Base-by-base conservation (phyloP, 208 protist species). In the Acanthamoeba culbertsoni region DNA sequence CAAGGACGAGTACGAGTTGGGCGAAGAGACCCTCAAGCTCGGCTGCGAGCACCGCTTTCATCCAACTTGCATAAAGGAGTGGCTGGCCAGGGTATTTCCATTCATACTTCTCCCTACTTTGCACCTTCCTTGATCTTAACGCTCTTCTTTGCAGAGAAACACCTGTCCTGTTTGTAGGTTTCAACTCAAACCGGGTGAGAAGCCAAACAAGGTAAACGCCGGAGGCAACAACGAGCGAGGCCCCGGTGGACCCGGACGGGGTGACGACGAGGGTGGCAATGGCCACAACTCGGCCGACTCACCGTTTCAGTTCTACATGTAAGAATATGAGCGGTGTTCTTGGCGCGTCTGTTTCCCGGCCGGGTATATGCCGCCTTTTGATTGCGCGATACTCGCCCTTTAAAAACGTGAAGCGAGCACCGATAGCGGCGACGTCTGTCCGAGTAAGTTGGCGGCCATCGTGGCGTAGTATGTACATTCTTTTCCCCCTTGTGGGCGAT, bases 41-140 rank as follows among this genome's bases (percentile, higher is more conserved):
- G 20, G 8, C 31, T 89, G 79, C 35, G 48, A 63, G 31, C 79
- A 89, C 42, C 79, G 79, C 16, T 89, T 89, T 63, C 79, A 89
- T 55, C 79, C 79, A 37, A 57, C 79, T 28, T 89, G 79, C n/a
- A 89, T 89, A 33, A 59, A 63, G 28, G 51, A 89, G 79, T 89
- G 79, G 79, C 79, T 89, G 28, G 53, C 48, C 79, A 40, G 20
- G 48, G 79, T 89, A 37, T 37, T 23, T 57, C 2, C 20, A 5
- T n/a, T 20, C 18, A 35, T 16, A 4, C 4, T 77, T 18, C n/a
- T 40, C 4, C 31, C 12, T 42, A 16, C 40, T 77, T 40, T 26
- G 37, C 40, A 6, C 18, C 43, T 40, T 42, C 5, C 20, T 77
- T 35, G 12, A 5, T 12, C 37, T 46, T 8, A 5, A 82, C 14